Conservation (phyloP, 2,329 filamentous ascomycete genomes). For the Venturia effusa region DNA sequence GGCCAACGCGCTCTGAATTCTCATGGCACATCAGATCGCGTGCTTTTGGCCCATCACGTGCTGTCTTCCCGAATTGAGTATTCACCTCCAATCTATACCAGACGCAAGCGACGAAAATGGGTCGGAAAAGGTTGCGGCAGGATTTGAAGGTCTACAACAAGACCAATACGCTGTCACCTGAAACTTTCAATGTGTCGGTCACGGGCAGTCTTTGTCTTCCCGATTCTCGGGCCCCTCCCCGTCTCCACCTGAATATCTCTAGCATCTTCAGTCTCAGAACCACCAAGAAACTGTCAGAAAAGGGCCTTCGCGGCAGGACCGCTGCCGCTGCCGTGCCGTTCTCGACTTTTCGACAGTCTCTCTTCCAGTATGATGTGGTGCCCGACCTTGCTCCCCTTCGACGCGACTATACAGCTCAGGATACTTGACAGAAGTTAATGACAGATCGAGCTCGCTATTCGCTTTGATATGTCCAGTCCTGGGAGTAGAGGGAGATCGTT, state of each 20-base stretch:
- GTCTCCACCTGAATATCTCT: not conserved
- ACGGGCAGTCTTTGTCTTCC: not conserved
- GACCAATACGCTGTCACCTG: not conserved
- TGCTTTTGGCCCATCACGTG: no score
- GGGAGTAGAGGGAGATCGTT: not conserved
- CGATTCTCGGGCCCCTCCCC: not conserved
- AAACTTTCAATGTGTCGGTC: not conserved
- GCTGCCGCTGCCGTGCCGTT: not conserved
- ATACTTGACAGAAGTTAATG: not conserved
- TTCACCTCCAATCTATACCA: no score
- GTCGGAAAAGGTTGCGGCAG: no score
- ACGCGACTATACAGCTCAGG: no score
- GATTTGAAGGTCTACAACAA: not conserved
- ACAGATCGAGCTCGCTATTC: not conserved
- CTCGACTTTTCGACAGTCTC: no score
- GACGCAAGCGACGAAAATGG: no score
- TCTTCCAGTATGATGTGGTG: not conserved
- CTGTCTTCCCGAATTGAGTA: no score
- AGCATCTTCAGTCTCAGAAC: not conserved
- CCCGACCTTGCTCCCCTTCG: not conserved
- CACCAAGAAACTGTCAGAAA: not conserved
- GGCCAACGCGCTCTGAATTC: not conserved
- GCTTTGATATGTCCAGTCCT: not conserved
- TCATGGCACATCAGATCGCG: not conserved
- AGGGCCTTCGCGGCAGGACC: not conserved